A percentile compares a stretch with the other conserved stretches of the same genome.
These are phyloP conservation scores for Debaryomyces nepalensis DNA, from an alignment of 1,139 yeast genomes.

Conservation along the genomic window DNA sequence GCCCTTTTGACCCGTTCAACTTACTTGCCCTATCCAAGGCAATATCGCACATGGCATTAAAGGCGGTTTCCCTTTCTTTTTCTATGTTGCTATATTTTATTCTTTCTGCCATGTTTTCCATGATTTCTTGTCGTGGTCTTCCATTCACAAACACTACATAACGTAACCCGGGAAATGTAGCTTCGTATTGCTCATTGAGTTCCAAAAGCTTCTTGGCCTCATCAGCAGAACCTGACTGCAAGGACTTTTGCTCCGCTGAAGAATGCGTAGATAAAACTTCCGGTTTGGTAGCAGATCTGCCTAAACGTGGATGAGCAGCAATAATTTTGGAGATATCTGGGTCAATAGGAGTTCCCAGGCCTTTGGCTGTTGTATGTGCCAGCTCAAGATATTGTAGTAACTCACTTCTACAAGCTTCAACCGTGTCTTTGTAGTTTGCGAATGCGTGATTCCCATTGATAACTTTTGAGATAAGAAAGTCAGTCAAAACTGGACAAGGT, in stretches of 20 bases:
- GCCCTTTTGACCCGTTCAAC: slow-evolving; percentile 35
- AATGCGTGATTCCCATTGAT: slow-evolving; percentile 21
- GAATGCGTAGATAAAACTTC: slow-evolving; percentile 66
- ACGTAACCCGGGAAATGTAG: slow-evolving; percentile 75
- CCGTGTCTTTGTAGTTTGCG: slow-evolving; percentile 50
- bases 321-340: slow-evolving; percentile 55
- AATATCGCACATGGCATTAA: slow-evolving; percentile 87
- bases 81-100: slow-evolving; percentile 57
- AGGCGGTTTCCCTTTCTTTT: slow-evolving; percentile 66
- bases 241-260: slow-evolving; percentile 67
- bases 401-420: slow-evolving; percentile 50
- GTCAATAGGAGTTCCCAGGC: slow-evolving; percentile 25
- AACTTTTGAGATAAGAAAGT: slow-evolving; percentile 42
- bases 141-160: slow-evolving; percentile 95
- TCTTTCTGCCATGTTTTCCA: slow-evolving; percentile 66
- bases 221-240: slow-evolving; percentile 50
- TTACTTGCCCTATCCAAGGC: slow-evolving; percentile 77
- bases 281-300: slow-evolving; percentile 53
- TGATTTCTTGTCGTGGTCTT: slow-evolving; percentile 64
- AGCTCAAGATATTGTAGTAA: slow-evolving; percentile 39
- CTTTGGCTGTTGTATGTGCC: slow-evolving; percentile 25
- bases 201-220: slow-evolving; percentile 52
- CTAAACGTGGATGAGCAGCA: slow-evolving; percentile 91
- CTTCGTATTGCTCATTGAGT: slow-evolving; percentile 68
- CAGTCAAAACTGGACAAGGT: slow-evolving; percentile 60